These are phyloP conservation scores for Marasmius sp. DNA, from an alignment of 1,284 basidiomycete genomes.

Conservation along the genomic window DNA sequence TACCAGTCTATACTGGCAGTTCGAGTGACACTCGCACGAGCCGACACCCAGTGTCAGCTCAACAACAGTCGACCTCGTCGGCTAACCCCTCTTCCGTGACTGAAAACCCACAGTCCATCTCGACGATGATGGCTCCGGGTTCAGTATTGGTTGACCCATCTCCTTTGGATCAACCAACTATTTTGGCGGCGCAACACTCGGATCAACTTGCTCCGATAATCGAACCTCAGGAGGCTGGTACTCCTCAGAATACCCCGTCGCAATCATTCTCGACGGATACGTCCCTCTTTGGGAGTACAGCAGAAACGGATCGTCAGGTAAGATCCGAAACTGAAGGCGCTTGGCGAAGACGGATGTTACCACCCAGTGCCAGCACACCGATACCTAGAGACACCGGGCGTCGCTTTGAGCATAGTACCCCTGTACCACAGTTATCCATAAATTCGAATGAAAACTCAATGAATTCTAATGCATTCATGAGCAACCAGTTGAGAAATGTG, in stretches of 20 bases:
- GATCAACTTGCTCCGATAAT: background rate
- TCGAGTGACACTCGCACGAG: background rate
- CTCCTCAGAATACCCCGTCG: background rate
- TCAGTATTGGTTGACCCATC: background rate
- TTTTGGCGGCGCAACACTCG: background rate
- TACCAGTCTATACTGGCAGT: background rate
- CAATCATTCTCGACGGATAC: background rate
- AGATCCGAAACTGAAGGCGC: background rate
- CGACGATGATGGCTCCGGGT: background rate
- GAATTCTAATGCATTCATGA: background rate
- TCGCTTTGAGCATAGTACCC: background rate
- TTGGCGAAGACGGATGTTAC: background rate
- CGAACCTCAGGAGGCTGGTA: background rate
- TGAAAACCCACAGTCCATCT: no score
- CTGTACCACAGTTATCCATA: background rate
- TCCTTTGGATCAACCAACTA: background rate
- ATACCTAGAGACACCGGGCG: background rate
- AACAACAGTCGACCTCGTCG: no score
- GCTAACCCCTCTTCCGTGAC: no score
- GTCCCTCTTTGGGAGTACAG: no score
- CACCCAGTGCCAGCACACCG: background rate
- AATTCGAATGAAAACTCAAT: background rate
- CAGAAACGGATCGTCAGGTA: background rate
- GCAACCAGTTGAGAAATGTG: background rate
- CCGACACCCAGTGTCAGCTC: background rate